Evolutionary conservation across 2,329 filamentous ascomycete genomes (phyloP), one percentile per base, ranked within the genome.

Genomic region (Penicillium oxalicum): DNA sequence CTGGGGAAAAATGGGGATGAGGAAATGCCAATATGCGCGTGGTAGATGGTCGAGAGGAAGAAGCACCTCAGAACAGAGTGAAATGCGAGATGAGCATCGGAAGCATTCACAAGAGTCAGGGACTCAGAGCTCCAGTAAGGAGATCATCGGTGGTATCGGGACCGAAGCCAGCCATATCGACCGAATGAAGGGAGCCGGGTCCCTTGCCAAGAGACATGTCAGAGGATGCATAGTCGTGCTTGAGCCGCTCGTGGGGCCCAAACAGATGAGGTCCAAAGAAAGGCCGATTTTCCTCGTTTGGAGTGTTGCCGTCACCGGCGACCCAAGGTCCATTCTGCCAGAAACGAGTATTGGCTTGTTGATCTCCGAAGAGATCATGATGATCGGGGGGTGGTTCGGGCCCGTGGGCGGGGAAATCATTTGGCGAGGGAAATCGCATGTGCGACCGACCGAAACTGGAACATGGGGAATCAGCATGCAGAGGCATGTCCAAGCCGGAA

Each of bases 91-190:
- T 40, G 42, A 55, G 41, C 11, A 38, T 33, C 13, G 9, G n/a
- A 8, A 35, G 18, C 34, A 8, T 47, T 40, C 38, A n/a, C 49
- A 9, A 9, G 33, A 9, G 32, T 65, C 61, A 72, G 28, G 70
- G 70, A 49, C 69, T 71, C 32, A 71, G 60, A 36, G 62, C 67
- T 37, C 55, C 59, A 46, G 59, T 59, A 27, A 71, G 51, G 27
- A 71, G 52, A 52, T 72, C 68, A 43, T 70, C 68, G 8, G 62
- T 60, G 24, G 49, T 61, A 56, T 73, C 70, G 29, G 70, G 64
- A 27, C 69, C 69, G 45, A 73, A 73, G 11, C 68, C 70, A 48
- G 69, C 70, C 69, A 73, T 73, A 46, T 73, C 70, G 51, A 72
- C 70, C 9, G 70, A 72, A 52, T 73, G 69, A 44, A 73, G 56